phyloP scores from a whole-genome alignment of 495 filamentous ascomycete species.

The Lasiosphaeria miniovina region DNA sequence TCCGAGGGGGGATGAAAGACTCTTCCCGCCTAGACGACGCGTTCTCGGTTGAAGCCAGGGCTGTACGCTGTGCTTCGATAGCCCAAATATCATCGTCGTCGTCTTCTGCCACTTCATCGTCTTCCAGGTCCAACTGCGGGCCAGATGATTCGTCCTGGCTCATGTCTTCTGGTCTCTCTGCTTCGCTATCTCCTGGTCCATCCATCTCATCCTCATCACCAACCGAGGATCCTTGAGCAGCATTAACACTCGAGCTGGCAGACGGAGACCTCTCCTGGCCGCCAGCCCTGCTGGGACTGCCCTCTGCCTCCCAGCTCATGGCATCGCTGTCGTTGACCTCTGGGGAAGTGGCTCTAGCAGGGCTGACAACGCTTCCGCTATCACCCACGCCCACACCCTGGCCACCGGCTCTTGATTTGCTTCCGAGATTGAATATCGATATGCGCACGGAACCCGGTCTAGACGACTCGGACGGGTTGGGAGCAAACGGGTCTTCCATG shows the following conservation, averaged over 20 bases:
- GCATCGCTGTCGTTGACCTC: constrained; percentile 29
- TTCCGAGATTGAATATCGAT: constrained; percentile 21
- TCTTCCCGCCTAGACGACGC: constrained; percentile 16
- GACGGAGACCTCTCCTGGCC: constrained; percentile 7
- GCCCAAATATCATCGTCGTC: constrained; percentile 45
- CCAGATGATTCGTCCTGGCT: background rate
- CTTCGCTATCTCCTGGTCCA: constrained; percentile 8
- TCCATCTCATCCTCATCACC: constrained; percentile 13
- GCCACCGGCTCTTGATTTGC: background rate
- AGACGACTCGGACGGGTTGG: constrained; percentile 20
- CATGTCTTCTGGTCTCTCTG: background rate
- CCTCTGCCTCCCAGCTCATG: constrained; percentile 33
- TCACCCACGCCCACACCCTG: constrained; percentile 5
- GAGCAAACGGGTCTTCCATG: constrained; percentile 36
- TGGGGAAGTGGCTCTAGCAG: constrained; percentile 18
- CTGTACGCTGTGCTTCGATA: constrained; percentile 42
- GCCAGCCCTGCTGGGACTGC: constrained; percentile 2
- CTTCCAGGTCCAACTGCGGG: background rate
- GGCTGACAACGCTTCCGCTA: constrained; percentile 21
- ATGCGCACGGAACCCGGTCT: constrained; percentile 16
- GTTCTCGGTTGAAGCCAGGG: constrained; percentile 21
- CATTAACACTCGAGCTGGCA: constrained; percentile 8
- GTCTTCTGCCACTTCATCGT: constrained; percentile 18
- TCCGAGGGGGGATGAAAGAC: constrained; percentile 26
- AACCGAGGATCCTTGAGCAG: constrained; percentile 12